A percentile compares a stretch with the other conserved stretches of the same genome.
Conservation (phyloP, 768 basidiomycete species). For the Russula brevipes region DNA sequence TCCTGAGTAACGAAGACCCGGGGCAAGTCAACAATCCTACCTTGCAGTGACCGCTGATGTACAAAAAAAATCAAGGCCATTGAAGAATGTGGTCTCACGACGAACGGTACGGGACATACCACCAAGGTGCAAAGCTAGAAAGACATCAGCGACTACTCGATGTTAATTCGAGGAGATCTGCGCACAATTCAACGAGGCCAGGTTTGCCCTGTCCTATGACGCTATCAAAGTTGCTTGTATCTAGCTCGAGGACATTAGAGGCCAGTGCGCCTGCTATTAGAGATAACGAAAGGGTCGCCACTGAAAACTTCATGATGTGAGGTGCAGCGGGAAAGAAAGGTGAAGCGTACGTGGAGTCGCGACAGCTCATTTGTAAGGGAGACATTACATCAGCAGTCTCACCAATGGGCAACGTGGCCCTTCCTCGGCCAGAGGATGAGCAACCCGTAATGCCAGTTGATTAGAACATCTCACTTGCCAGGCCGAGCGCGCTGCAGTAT, state of each 20-base stretch:
- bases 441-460: no score
- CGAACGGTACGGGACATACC: conserved; percentile 43
- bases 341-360: conserved; percentile 14
- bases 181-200: conserved; percentile 88
- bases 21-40: conserved; percentile 34
- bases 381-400: conserved; percentile 6
- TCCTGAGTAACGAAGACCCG: background rate
- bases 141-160: background rate
- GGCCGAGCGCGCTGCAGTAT: no score
- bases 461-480: no score
- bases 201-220: conserved; percentile 75
- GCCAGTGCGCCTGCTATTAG: conserved; percentile 54
- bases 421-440: no score
- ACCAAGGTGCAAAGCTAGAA: conserved; percentile 81
- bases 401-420: no score
- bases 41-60: conserved; percentile 77
- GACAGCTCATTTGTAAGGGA: background rate
- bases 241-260: conserved; percentile 82
- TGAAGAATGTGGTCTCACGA: background rate
- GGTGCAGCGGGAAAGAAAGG: background rate
- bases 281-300: conserved; percentile 52
- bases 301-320: conserved; percentile 51
- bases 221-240: conserved; percentile 66
- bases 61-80: no score
- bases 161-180: conserved; percentile 23